A percentile compares a stretch with the other conserved stretches of the same genome.
Evolutionary conservation across 495 filamentous ascomycete species (phyloP).

Genomic region (Mytilinidion resinicola): DNA sequence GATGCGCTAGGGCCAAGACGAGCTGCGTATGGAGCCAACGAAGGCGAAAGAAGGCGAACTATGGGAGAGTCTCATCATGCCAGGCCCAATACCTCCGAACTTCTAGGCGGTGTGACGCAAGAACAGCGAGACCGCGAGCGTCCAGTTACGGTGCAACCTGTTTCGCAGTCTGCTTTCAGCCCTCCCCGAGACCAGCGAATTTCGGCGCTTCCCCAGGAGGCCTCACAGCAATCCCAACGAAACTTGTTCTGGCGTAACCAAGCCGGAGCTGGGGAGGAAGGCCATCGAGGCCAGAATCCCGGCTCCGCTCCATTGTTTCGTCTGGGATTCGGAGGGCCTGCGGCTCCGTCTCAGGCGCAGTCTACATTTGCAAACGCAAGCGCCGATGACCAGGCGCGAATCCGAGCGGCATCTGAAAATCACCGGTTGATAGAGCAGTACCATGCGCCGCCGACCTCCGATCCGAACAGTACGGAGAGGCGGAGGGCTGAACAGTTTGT

Average conservation of each 20-base stretch:
- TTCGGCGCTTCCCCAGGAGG: not conserved
- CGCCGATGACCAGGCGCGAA: conserved; percentile 23
- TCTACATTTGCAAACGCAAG: conserved; percentile 1
- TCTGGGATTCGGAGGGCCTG: conserved; percentile 11
- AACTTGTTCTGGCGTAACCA: not conserved
- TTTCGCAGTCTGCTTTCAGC: conserved; percentile 28
- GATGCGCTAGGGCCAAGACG: conserved; percentile 10
- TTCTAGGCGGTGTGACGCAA: conserved; percentile 6
- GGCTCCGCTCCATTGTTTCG: conserved; percentile 9
- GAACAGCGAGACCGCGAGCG: conserved; percentile 18
- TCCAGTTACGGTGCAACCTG: conserved; percentile 28
- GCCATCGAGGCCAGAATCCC: conserved; percentile 10
- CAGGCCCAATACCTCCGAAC: conserved; percentile 16
- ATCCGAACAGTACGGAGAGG: conserved; percentile 20
- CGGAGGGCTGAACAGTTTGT: conserved; percentile 22
- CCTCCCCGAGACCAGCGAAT: conserved; percentile 20
- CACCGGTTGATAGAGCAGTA: conserved; percentile 21
- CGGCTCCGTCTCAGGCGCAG: conserved; percentile 9
- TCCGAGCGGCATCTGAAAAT: conserved; percentile 14
- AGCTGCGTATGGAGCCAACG: conserved; percentile 2
- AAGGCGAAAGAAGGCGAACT: conserved; percentile 22
- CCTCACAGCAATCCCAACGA: not conserved
- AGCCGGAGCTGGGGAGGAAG: not conserved
- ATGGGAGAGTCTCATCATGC: conserved; percentile 24
- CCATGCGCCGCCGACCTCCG: conserved; percentile 23